Evolutionary conservation across 1,284 basidiomycete species (phyloP).

Genomic region (Leccinum idahoense): DNA sequence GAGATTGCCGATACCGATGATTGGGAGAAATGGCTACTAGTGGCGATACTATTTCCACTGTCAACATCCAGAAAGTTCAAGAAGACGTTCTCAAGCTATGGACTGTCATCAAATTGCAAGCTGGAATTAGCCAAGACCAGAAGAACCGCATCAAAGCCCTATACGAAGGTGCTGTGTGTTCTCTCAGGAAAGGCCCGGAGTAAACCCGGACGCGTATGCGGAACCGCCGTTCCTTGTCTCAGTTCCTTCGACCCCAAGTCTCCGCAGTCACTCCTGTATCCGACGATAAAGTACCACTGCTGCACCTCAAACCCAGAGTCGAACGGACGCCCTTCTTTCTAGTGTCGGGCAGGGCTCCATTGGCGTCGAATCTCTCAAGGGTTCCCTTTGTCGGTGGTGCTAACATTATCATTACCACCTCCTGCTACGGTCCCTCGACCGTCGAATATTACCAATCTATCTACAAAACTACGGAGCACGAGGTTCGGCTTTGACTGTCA

Average conservation of each 20-base stretch:
- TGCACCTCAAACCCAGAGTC: conserved; percentile 97
- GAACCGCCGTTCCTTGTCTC: conserved; percentile 83
- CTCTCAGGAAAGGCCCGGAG: conserved; percentile 66
- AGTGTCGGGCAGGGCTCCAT: conserved; percentile 98
- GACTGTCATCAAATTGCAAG: conserved; percentile 91
- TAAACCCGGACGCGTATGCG: conserved; percentile 51
- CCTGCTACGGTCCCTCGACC: conserved; percentile 87
- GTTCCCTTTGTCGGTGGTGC: conserved; percentile 71
- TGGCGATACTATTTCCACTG: conserved; percentile 78
- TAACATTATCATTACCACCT: conserved; percentile 95
- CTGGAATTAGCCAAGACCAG: conserved; percentile 83
- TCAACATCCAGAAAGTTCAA: conserved; percentile 96
- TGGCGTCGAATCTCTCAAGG: conserved; percentile 93
- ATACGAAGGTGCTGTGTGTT: conserved; percentile 92
- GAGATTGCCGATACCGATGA: no score
- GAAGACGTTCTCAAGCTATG: conserved; percentile 94
- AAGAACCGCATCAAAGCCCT: conserved; percentile 96
- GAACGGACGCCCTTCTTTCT: conserved; percentile 84
- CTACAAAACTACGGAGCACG: conserved; percentile 92
- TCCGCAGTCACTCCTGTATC: conserved; percentile 74
- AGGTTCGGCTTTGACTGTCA: conserved; percentile 93
- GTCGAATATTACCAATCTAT: conserved; percentile 99
- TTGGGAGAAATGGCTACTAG: conserved; percentile 90
- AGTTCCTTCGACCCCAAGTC: conserved; percentile 90
- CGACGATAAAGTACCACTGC: conserved; percentile 88